A percentile compares a stretch with the other conserved stretches of the same genome.
These are phyloP conservation scores for Papiliotrema laurentii DNA, from an alignment of 1,284 basidiomycete species.

Conservation along the genomic window DNA sequence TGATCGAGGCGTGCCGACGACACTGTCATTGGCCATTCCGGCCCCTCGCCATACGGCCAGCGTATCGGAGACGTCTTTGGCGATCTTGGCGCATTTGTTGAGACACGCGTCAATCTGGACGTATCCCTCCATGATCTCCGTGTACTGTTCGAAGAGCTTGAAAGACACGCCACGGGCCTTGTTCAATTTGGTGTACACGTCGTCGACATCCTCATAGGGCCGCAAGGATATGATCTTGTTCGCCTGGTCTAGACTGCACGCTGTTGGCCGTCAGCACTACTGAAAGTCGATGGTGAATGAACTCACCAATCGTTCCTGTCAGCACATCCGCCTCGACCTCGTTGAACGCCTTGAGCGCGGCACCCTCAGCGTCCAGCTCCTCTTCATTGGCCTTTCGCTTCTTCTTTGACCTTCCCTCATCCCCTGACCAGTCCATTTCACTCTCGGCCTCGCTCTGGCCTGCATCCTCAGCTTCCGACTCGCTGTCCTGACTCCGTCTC, in stretches of 20 bases:
- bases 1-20: conserved; percentile 37
- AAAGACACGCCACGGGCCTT: conserved; percentile 90
- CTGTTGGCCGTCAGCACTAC: conserved; percentile 49
- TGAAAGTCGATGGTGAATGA: conserved; percentile 8
- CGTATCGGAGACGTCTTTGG: conserved; percentile 56
- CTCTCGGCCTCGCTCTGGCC: conserved; percentile 43
- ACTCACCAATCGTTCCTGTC: conserved; percentile 82
- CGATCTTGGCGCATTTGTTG: conserved; percentile 81
- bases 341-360: conserved; percentile 83
- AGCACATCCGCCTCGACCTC: conserved; percentile 65
- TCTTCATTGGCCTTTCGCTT: conserved; percentile 28
- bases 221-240: conserved; percentile 71
- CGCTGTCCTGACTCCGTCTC: conserved; percentile 57
- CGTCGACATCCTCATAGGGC: conserved; percentile 73
- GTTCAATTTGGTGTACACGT: conserved; percentile 70
- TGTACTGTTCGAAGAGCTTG: conserved; percentile 85
- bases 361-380: conserved; percentile 48
- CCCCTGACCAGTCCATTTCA: conserved; percentile 39
- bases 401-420: conserved; percentile 30
- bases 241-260: conserved; percentile 79
- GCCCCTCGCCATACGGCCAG: conserved; percentile 72
- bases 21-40: conserved; percentile 26
- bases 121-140: conserved; percentile 83
- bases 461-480: conserved; percentile 23
- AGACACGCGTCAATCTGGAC: conserved; percentile 85